phyloP scores from a whole-genome alignment of 768 basidiomycete species.

The Lactarius pseudohatsudake region DNA sequence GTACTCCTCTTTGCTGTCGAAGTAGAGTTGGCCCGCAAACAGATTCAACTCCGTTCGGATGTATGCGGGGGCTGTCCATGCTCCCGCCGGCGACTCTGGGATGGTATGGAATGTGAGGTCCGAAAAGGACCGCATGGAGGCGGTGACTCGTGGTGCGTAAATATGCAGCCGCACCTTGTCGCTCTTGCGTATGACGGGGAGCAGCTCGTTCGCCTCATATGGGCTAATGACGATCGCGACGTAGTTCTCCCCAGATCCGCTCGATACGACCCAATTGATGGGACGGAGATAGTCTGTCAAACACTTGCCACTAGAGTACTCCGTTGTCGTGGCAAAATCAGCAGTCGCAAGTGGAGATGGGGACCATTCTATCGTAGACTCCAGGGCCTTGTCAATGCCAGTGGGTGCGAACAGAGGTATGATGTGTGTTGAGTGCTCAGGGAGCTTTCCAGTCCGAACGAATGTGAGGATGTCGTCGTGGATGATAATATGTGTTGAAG shows the following conservation, averaged over 20 bases:
- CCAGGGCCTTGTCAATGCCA: not conserved
- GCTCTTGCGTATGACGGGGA: slow-evolving; percentile 16
- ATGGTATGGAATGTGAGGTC: slow-evolving; percentile 15
- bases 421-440: not conserved
- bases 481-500: not conserved
- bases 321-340: slow-evolving; percentile 3
- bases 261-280: slow-evolving; percentile 19
- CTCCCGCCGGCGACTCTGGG: not conserved
- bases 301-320: not conserved
- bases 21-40: slow-evolving; percentile 20
- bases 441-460: slow-evolving; percentile 2
- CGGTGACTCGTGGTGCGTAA: slow-evolving; percentile 12
- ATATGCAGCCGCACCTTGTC: slow-evolving; percentile 10
- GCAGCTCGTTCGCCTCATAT: slow-evolving; percentile 15
- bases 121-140: slow-evolving; percentile 15
- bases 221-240: slow-evolving; percentile 13
- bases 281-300: slow-evolving; percentile 19
- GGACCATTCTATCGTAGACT: slow-evolving; percentile 4
- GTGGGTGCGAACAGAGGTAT: not conserved
- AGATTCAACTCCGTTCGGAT: slow-evolving; percentile 12
- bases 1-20: slow-evolving; percentile 11
- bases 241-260: not conserved
- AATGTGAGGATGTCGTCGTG: slow-evolving; percentile 8
- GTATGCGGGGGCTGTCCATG: slow-evolving; percentile 3
- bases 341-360: slow-evolving; percentile 11